Evolutionary conservation across 192 early-diverging fungal species (phyloP), one percentile per base, ranked within the genome.

Genomic region (Gonapodya prolifera): DNA sequence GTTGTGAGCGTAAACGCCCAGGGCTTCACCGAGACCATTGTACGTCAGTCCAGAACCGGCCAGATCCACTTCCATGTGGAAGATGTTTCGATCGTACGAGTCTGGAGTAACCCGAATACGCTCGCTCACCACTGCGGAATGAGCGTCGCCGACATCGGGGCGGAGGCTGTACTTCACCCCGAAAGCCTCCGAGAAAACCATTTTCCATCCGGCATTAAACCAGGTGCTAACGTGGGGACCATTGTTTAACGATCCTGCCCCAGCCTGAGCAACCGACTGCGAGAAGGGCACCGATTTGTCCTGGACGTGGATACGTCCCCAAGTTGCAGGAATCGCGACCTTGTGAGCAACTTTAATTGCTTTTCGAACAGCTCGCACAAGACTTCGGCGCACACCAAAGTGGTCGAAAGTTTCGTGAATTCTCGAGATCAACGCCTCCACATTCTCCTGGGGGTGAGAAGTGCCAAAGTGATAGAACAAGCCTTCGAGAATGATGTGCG

Each of bases 61-160:
- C 30, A 91, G 94, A 79, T 96, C 96, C 80, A 98, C 94, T 82
- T 98, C 96, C 35, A 98, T 87, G 83, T 98, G 96, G 90, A 98
- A 95, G 17, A 98, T 92, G 80, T 96, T 95, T 78, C 96, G 94
- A 79, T 98, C 96, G 84, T 98, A 98, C 35, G 83, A 81, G 1
- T 81, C 80, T 1, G 96, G 95, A 2, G 96, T 98, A 76, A 98
- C 85, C n/a, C 95, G 91, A 33, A 85, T 79, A 83, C 92, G 93
- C 76, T 92, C 91, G 8, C 89, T 88, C 35, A 92, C 85, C 45
- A 78, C 89, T 76, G 94, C 88, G 18, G 83, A 69, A 79, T 84
- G 92, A 2, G 88, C 88, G 31, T 89, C 81, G 69, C 86, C 91
- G 13, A 87, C 80, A 75, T 93, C 92, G 30, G 92, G 91, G 17